phyloP scores from a whole-genome alignment of 148 eudicot genomes.

The Rhododendron williamsianum region DNA sequence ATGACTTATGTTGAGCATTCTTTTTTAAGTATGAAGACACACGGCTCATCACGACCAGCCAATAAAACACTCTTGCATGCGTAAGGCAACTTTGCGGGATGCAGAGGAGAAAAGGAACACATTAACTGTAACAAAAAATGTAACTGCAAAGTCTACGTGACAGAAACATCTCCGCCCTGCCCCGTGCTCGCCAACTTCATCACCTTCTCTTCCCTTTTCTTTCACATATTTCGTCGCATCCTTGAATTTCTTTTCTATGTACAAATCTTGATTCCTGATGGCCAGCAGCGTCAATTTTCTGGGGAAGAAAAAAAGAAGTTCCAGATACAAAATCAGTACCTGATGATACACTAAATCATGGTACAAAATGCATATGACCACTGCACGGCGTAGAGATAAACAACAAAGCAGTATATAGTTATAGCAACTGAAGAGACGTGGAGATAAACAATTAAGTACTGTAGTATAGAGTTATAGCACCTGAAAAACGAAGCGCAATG shows the following conservation, averaged over 20 bases:
- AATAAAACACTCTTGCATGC: neutral
- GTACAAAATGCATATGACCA: neutral
- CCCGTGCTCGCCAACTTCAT: neutral
- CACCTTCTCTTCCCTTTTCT: neutral
- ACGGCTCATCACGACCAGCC: neutral
- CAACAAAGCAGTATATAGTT: neutral
- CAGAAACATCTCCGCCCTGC: neutral
- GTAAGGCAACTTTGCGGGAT: neutral
- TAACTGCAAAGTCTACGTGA: neutral
- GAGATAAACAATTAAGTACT: neutral
- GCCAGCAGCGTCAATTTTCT: neutral
- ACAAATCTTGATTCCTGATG: neutral
- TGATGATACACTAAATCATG: neutral
- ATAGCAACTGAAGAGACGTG: neutral
- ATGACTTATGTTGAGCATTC: neutral
- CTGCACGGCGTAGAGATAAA: neutral
- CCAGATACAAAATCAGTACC: neutral
- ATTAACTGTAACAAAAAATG: neutral
- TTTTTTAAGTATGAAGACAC: neutral
- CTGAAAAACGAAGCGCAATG: neutral
- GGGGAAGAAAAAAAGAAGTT: neutral
- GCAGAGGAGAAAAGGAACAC: neutral
- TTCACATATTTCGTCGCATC: neutral
- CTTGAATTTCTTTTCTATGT: neutral
- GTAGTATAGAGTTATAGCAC: neutral